Base-by-base conservation (phyloP, 495 filamentous ascomycete species). In the Penicillium cinerascens region DNA sequence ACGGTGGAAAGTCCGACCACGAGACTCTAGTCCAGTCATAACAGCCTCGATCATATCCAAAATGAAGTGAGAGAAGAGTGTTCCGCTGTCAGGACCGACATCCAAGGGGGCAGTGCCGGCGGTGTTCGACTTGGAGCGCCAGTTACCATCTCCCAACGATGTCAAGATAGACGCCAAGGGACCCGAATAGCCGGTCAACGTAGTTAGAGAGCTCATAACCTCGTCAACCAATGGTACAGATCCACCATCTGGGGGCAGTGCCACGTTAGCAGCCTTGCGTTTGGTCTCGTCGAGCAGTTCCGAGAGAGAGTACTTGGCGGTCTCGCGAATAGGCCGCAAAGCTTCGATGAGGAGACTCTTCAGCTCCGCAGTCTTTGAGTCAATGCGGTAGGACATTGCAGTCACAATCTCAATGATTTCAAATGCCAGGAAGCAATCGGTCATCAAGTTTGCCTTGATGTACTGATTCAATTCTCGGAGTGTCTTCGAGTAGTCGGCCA, bases 351-450 rank as follows among this genome's bases (percentile, higher is more conserved):
- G 83, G 11, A 86, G 79, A 33, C 80, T 79, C 66, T 95, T 95
- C 36, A 96, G 81, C 64, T 95, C 92, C 2, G 89, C 90, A 5
- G 89, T 93, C 60, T 86, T 84, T 2, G 76, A 71, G 47, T 95
- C 95, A 6, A 99, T 77, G 42, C 86, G 83, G 54, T 86, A 83
- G 11, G 88, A 91, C 52, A 95, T 79, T 29, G 78, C 78, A 3
- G 88, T 88, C 38, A 99, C 87, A 52, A 96, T 89, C 59, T 95
- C 92, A 40, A 96, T 87, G 47, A 97, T 91, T 64, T 99, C 93
- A 65, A 95, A 99, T 4, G 91, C 91, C 21, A 99, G 80, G 65
- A 88, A 99, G 72, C 95, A 96, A 69, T 99, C 93, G 1, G 91
- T 97, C 59, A 82, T 84, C 37, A 97, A 75, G 63, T 96, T 91